Percentiles rank a stretch among this genome's conserved stretches.
Conservation (phyloP, 768 basidiomycete genomes). For the Collybia sp. region DNA sequence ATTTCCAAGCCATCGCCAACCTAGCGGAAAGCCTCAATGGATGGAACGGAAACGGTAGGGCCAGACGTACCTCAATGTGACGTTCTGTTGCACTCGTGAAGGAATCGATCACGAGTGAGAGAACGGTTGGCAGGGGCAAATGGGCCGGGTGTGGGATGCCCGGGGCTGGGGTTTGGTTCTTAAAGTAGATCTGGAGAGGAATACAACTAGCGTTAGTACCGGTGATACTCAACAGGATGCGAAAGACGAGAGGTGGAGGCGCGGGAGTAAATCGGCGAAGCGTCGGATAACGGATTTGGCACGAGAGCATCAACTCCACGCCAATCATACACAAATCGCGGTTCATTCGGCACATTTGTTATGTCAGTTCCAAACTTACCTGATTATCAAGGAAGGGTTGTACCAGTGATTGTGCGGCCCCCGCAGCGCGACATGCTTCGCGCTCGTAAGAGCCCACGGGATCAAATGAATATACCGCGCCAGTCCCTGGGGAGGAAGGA, state of each 20-base stretch:
- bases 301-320: background rate
- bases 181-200: conserved; percentile 84
- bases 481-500: conserved; percentile 59
- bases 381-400: conserved; percentile 99
- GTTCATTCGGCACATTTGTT: conserved; percentile 7
- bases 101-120: conserved; percentile 89
- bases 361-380: conserved; percentile 45
- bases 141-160: conserved; percentile 75
- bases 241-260: conserved; percentile 14
- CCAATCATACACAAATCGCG: too few species aligned
- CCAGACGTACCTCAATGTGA: conserved; percentile 80
- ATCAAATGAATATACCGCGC: conserved; percentile 99
- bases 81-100: conserved; percentile 98
- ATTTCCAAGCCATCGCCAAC: conserved; percentile 96
- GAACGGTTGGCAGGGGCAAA: conserved; percentile 74
- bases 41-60: conserved; percentile 8
- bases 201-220: conserved; percentile 17
- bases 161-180: conserved; percentile 81
- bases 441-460: conserved; percentile 98
- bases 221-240: conserved; percentile 11
- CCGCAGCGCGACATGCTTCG: conserved; percentile 93
- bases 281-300: conserved; percentile 24
- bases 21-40: conserved; percentile 27
- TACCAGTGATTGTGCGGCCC: conserved; percentile 89
- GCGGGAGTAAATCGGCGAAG: conserved; percentile 43